A percentile compares a stretch with the other conserved stretches of the same genome.
phyloP scores from a whole-genome alignment of 148 eudicot species.

The Vaccinium darrowii region DNA sequence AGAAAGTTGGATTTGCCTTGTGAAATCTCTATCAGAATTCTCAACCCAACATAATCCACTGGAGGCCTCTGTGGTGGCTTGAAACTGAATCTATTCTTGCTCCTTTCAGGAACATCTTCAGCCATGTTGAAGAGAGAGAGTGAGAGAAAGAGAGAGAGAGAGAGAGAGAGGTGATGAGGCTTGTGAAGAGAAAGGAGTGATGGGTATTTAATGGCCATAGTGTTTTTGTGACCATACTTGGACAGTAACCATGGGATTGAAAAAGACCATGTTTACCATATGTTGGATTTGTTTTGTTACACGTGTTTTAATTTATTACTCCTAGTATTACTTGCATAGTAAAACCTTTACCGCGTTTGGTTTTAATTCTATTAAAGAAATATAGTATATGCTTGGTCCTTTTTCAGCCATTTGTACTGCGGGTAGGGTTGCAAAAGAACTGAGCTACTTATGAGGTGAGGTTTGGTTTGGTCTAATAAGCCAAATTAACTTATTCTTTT shows the following conservation, averaged over 20 bases:
- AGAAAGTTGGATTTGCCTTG: constrained; percentile 6
- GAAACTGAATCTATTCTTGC: constrained; percentile 1
- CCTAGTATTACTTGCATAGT: not conserved
- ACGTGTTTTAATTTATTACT: not conserved
- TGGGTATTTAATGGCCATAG: constrained; percentile 6
- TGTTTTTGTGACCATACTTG: not conserved
- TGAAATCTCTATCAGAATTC: constrained; percentile 15
- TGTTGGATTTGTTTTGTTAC: not conserved
- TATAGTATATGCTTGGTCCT: no score
- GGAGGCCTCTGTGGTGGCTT: not conserved
- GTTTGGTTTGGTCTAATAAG: no score
- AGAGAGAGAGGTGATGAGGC: constrained; percentile 8
- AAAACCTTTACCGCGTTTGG: not conserved
- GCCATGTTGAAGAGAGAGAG: not conserved
- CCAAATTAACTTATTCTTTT: no score
- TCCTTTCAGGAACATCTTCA: not conserved
- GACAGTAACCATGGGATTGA: not conserved
- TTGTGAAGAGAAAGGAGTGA: constrained; percentile 3
- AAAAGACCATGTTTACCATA: constrained; percentile 7
- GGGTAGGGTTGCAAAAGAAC: no score
- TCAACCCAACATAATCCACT: constrained; percentile 7
- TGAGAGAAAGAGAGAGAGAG: constrained; percentile 9
- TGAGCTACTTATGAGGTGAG: no score
- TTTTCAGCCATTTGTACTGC: no score
- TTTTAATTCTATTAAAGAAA: not conserved